phyloP scores from a whole-genome alignment of 805 yeast genomes.

The Starmerella floris region DNA sequence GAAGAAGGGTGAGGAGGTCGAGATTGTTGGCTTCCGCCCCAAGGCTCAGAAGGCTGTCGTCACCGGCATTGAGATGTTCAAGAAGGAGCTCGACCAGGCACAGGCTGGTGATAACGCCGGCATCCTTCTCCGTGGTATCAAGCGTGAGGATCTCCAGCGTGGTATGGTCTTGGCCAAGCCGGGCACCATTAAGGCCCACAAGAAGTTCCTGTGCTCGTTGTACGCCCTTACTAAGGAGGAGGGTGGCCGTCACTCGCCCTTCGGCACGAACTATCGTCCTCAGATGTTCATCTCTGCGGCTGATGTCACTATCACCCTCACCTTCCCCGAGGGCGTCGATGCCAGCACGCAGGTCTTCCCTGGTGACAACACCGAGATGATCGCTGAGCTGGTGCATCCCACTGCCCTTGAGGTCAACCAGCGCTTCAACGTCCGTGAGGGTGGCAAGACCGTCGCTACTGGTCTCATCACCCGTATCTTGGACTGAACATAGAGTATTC shows the following conservation, averaged over 20 bases:
- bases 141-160: slow-evolving; percentile 91
- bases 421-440: slow-evolving; percentile 98
- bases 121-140: slow-evolving; percentile 90
- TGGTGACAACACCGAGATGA: slow-evolving; percentile 97
- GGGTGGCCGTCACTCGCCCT: slow-evolving; percentile 98
- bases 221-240: slow-evolving; percentile 91
- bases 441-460: slow-evolving; percentile 98
- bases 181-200: slow-evolving; percentile 81
- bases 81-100: slow-evolving; percentile 94
- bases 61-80: slow-evolving; percentile 98
- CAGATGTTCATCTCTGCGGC: slow-evolving; percentile 95
- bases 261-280: slow-evolving; percentile 94
- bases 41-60: slow-evolving; percentile 84
- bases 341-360: slow-evolving; percentile 87
- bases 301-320: slow-evolving; percentile 79
- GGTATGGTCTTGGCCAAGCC: slow-evolving; percentile 97
- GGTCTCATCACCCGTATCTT: slow-evolving; percentile 90
- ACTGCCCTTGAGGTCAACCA: slow-evolving; percentile 92
- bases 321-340: slow-evolving; percentile 78
- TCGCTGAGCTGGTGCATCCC: slow-evolving; percentile 75
- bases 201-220: slow-evolving; percentile 83
- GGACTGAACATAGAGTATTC: slow-evolving; percentile 31
- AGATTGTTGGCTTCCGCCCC: slow-evolving; percentile 84
- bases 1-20: slow-evolving; percentile 97
- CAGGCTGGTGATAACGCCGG: slow-evolving; percentile 99